These are phyloP conservation scores for Penicillium psychrofluorescens DNA, from an alignment of 495 filamentous ascomycete genomes.

Conservation along the genomic window DNA sequence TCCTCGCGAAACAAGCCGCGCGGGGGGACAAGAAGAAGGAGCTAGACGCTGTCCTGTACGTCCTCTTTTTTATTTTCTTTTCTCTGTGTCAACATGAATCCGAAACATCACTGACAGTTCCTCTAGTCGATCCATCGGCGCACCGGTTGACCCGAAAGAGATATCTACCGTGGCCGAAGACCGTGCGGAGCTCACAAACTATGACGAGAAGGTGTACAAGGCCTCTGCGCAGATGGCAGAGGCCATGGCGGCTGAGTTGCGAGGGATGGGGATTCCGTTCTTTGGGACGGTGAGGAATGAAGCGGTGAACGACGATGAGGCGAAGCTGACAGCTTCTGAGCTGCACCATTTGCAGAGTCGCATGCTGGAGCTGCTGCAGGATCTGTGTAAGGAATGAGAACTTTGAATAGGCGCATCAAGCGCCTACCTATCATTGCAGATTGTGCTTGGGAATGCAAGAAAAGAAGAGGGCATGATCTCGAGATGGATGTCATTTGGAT, in stretches of 20 bases:
- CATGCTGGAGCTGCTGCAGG: slow-evolving; percentile 57
- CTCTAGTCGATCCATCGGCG: slow-evolving; percentile 33
- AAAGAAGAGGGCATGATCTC: no score
- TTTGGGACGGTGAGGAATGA: slow-evolving; percentile 39
- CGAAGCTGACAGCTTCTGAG: slow-evolving; percentile 18
- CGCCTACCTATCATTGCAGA: no score
- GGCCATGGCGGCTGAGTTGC: slow-evolving; percentile 48
- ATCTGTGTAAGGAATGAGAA: slow-evolving; percentile 46
- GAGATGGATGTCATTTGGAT: no score
- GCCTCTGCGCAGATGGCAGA: slow-evolving; percentile 53
- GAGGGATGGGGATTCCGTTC: slow-evolving; percentile 56
- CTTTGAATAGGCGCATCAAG: no score
- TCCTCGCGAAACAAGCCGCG: slow-evolving; percentile 42
- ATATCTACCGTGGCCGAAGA: slow-evolving; percentile 38
- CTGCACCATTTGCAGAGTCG: slow-evolving; percentile 46
- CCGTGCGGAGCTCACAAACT: slow-evolving; percentile 46
- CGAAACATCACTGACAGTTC: neutral
- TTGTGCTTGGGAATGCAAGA: no score
- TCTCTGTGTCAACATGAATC: neutral
- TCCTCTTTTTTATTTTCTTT: neutral
- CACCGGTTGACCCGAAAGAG: slow-evolving; percentile 25
- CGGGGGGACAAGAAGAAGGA: slow-evolving; percentile 45
- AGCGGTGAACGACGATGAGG: neutral
- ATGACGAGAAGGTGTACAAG: slow-evolving; percentile 54
- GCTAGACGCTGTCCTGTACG: slow-evolving; percentile 44